These are phyloP conservation scores for Russula abietina DNA, from an alignment of 768 basidiomycete species.

Conservation along the genomic window DNA sequence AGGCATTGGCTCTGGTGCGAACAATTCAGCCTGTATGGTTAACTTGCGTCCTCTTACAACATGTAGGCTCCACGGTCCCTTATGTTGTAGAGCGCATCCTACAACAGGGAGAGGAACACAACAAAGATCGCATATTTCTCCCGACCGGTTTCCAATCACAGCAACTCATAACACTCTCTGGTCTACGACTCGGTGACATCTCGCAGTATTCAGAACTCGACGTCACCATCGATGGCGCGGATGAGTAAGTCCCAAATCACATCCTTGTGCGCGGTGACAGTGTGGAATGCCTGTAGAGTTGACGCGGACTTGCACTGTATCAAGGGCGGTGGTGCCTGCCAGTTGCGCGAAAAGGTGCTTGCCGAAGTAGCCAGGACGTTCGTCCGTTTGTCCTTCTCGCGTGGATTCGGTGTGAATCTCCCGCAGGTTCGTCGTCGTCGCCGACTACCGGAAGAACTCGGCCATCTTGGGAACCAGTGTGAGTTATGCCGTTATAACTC, in stretches of 20 bases:
- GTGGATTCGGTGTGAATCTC: not conserved
- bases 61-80: slow-evolving; percentile 83
- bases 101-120: slow-evolving; percentile 68
- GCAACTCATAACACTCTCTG: slow-evolving; percentile 80
- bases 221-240: slow-evolving; percentile 96
- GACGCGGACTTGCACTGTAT: slow-evolving; percentile 85
- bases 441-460: slow-evolving; percentile 94
- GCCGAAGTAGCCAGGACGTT: slow-evolving; percentile 91
- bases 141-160: slow-evolving; percentile 98
- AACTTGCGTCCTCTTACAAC: not conserved
- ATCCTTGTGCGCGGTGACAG: not conserved
- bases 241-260: slow-evolving; percentile 58
- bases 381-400: slow-evolving; percentile 27
- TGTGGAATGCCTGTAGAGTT: slow-evolving; percentile 48
- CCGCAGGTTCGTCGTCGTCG: slow-evolving; percentile 77
- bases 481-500: slow-evolving; percentile 30
- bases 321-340: slow-evolving; percentile 96
- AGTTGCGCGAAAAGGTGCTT: slow-evolving; percentile 93
- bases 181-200: slow-evolving; percentile 77
- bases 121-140: slow-evolving; percentile 79
- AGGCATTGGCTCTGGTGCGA: slow-evolving; percentile 77
- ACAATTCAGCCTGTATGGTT: not conserved
- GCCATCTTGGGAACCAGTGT: slow-evolving; percentile 76
- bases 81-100: slow-evolving; percentile 95
- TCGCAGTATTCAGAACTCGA: slow-evolving; percentile 86